These are phyloP conservation scores for Pythium monospermum DNA, from an alignment of 352 stramenopile genomes.

Conservation along the genomic window DNA sequence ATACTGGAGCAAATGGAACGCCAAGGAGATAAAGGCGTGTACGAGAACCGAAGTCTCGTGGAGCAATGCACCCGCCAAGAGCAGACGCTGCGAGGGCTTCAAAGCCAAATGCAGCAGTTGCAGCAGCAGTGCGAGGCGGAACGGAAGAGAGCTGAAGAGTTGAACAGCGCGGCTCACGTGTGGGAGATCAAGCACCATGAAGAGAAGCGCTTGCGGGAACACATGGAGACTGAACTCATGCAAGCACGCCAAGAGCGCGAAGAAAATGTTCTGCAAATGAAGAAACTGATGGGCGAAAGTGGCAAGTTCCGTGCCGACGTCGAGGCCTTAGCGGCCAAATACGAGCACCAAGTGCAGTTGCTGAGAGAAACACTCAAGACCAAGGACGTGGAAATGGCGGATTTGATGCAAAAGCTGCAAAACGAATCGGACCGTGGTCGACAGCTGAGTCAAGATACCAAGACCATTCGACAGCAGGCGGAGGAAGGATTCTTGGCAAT, in stretches of 20 bases:
- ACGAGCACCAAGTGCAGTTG: conserved; percentile 45
- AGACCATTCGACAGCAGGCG: conserved; percentile 29
- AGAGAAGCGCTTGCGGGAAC: conserved; percentile 20
- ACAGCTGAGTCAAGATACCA: conserved; percentile 34
- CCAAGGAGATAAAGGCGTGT: conserved; percentile 27
- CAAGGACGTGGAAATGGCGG: conserved; percentile 35
- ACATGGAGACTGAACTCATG: conserved; percentile 21
- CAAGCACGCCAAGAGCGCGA: conserved; percentile 18
- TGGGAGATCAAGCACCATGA: conserved; percentile 27
- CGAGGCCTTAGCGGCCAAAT: conserved; percentile 32
- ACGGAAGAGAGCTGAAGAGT: conserved; percentile 23
- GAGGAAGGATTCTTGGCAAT: conserved; percentile 18
- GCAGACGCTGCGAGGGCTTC: conserved; percentile 28
- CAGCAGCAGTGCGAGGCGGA: conserved; percentile 36
- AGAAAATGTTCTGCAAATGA: conserved; percentile 29
- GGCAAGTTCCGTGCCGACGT: conserved; percentile 40
- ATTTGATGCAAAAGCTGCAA: conserved; percentile 35
- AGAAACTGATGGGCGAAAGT: conserved; percentile 36
- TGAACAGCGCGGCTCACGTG: conserved; percentile 20
- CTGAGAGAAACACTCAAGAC: conserved; percentile 35
- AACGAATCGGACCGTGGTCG: conserved; percentile 31
- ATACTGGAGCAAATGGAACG: conserved; percentile 45
- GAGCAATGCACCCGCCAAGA: conserved; percentile 38
- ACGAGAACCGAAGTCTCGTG: conserved; percentile 41
- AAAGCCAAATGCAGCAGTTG: conserved; percentile 42